Base-by-base conservation (phyloP, 768 basidiomycete genomes). In the Xerocomellus amylosporus region DNA sequence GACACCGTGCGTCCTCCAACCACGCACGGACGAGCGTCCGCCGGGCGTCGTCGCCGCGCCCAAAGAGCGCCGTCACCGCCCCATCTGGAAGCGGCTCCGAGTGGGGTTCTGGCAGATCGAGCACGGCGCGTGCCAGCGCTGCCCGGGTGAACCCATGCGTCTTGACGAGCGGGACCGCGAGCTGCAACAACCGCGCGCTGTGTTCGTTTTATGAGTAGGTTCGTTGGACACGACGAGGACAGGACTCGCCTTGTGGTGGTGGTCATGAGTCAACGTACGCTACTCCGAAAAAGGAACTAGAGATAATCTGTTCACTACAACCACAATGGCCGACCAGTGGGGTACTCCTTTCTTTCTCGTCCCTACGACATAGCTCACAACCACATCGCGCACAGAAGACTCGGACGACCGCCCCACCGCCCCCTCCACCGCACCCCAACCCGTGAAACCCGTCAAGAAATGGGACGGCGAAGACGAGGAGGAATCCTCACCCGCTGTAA, bases 401-500 rank as follows among this genome's bases (percentile, higher is more conserved):
- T 72, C 72, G 48, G 76, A 75, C 55, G 66, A 65, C 56, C 74
- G 70, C 20, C 54, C 69, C 67, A 30, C 36, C 37, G n/a, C 55
- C n/a, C 54, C 69, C 67, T 30, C 34, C 36, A 15, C 55, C 19
- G 51, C 65, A 9, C 61, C 63, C 41, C 71, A 59, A 14, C 58
- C 55, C 46, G 49, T 54, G 28, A 54, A 53, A 41, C 63, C 72
- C 22, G 73, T 65, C 50, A 85, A 80, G 70, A 79, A 88, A 72
- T 97, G 90, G 87, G 88, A 86, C 57, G 95, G 90, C 44, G 95
- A 98, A 71, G 95, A 97, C 65, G 90, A 90, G 64, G 93, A 95
- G 0, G 86, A 86, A 13, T 82, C 85, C n/a, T 74, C 59, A 2
- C 89, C 88, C 39, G 89, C 84, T 49, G 93, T 95, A 66, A 63